phyloP scores from a whole-genome alignment of 495 filamentous ascomycete genomes.

The Penicillium nucicola region DNA sequence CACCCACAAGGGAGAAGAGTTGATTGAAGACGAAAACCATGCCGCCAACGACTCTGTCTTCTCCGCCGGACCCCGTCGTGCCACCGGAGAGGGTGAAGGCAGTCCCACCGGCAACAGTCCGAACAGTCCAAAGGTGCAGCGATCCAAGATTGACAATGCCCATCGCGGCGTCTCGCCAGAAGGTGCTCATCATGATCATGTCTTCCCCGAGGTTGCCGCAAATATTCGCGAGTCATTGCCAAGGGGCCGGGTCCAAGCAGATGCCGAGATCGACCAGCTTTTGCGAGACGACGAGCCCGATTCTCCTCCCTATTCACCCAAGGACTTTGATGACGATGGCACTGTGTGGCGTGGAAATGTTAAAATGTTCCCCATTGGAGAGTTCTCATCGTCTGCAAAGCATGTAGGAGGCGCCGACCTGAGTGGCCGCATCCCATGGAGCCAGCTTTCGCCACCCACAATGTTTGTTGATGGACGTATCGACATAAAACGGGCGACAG shows the following conservation, averaged over 20 bases:
- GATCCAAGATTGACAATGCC: conserved; percentile 20
- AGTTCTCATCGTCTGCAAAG: conserved; percentile 72
- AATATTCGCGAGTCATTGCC: conserved; percentile 43
- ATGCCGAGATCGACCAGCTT: conserved; percentile 88
- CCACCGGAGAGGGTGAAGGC: conserved; percentile 34
- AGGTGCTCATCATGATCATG: conserved; percentile 35
- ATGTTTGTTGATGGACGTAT: conserved; percentile 83
- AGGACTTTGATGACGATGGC: conserved; percentile 63
- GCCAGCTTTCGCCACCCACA: conserved; percentile 62
- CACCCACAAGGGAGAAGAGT: conserved; percentile 93
- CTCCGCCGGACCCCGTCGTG: conserved; percentile 38
- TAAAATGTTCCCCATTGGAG: conserved; percentile 70
- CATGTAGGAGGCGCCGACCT: conserved; percentile 77
- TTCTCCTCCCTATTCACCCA: conserved; percentile 83
- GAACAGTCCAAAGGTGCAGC: conserved; percentile 26
- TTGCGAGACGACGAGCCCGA: conserved; percentile 82
- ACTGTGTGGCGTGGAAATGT: conserved; percentile 78
- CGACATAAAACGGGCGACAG: conserved; percentile 70
- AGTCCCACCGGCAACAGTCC: conserved; percentile 36
- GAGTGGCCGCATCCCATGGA: conserved; percentile 59
- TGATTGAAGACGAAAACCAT: conserved; percentile 67
- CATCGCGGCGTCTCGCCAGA: conserved; percentile 32
- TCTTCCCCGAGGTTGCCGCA: conserved; percentile 43
- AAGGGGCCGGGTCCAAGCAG: conserved; percentile 52
- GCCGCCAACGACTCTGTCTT: conserved; percentile 50